Evolutionary conservation across 345 rosid species (phyloP).

Genomic region (Erysimum cheiranthoides): DNA sequence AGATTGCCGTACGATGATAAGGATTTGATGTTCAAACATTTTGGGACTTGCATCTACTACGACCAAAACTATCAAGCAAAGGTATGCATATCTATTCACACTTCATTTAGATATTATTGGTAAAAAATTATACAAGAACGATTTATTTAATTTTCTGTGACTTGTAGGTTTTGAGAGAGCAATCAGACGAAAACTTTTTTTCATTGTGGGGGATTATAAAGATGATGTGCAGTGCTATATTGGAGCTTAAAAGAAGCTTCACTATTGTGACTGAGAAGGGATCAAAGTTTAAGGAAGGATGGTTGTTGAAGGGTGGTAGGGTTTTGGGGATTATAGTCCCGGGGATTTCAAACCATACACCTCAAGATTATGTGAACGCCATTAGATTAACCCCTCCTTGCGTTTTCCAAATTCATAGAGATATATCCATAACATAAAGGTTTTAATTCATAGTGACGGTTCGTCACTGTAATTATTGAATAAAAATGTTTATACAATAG

Average conservation of each 20-base stretch:
- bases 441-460: background rate
- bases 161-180: constrained; percentile 55
- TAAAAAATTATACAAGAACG: background rate
- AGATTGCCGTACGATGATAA: constrained; percentile 72
- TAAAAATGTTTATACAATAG: too few species aligned
- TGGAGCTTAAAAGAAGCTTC: constrained; percentile 69
- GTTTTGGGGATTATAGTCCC: constrained; percentile 48
- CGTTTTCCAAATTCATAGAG: constrained; percentile 37
- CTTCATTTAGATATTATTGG: background rate
- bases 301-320: constrained; percentile 47
- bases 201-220: constrained; percentile 36
- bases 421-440: constrained; percentile 27
- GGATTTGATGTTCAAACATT: constrained; percentile 77
- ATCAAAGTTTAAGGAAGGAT: constrained; percentile 50
- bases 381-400: constrained; percentile 36
- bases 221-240: constrained; percentile 46
- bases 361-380: constrained; percentile 60
- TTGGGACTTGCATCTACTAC: constrained; percentile 66
- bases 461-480: too few species aligned
- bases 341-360: constrained; percentile 50
- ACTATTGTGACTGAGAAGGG: constrained; percentile 48
- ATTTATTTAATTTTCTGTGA: background rate
- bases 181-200: constrained; percentile 62
- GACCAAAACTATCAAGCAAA: constrained; percentile 53
- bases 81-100: constrained; percentile 30